These are phyloP conservation scores for Hypoxylon sp. DNA, from an alignment of 2,329 filamentous ascomycete species.

Conservation along the genomic window DNA sequence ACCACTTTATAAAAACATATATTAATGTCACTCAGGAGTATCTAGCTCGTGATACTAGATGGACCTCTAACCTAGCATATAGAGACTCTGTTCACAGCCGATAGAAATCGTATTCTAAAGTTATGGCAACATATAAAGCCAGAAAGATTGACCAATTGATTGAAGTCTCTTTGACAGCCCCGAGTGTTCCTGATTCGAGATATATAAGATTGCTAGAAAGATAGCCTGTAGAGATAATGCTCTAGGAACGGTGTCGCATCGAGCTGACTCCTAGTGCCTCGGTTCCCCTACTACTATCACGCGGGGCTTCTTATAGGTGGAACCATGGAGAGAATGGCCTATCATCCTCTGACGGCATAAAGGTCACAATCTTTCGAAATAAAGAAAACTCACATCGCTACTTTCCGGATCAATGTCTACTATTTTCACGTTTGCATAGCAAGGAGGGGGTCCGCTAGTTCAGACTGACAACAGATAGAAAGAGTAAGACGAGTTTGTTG, in stretches of 20 bases:
- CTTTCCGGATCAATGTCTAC: not conserved
- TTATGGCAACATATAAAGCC: not conserved
- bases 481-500: not conserved
- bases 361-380: not conserved
- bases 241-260: slow-evolving; percentile 1
- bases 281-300: not conserved
- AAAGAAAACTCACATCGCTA: not conserved
- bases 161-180: not conserved
- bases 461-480: not conserved
- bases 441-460: not conserved
- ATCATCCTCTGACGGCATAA: not conserved
- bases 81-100: not conserved
- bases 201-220: not conserved
- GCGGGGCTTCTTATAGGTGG: slow-evolving; percentile 1
- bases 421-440: not conserved
- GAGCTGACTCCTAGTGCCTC: not conserved
- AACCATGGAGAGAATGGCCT: not conserved
- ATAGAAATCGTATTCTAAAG: not conserved
- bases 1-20: not conserved
- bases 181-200: not conserved
- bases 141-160: not conserved
- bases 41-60: not conserved
- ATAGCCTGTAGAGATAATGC: not conserved
- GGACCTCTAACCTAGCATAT: not conserved
- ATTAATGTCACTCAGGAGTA: not conserved